phyloP scores from a whole-genome alignment of 495 filamentous ascomycete species.

The Evernia prunastri region DNA sequence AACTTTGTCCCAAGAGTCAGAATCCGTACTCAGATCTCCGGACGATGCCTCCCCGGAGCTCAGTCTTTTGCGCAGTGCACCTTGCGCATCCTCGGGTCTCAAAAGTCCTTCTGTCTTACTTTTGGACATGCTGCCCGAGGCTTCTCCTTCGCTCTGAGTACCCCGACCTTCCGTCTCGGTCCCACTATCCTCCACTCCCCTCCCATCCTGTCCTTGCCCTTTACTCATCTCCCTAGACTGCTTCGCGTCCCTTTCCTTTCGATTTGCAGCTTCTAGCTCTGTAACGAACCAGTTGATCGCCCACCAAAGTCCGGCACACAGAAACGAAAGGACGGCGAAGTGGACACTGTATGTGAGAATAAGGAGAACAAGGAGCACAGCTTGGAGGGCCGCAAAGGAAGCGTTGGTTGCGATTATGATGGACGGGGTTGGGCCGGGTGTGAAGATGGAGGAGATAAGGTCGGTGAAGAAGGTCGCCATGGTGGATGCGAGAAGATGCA shows the following conservation, averaged over 20 bases:
- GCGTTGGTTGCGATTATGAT: constrained; percentile 86
- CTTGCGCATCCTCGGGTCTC: constrained; percentile 27
- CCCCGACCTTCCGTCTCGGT: constrained; percentile 43
- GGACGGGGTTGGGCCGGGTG: constrained; percentile 77
- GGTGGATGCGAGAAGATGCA: constrained; percentile 16
- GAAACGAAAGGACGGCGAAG: constrained; percentile 70
- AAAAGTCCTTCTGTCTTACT: constrained; percentile 12
- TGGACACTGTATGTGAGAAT: constrained; percentile 80
- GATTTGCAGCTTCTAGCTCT: constrained; percentile 64
- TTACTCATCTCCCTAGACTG: constrained; percentile 40
- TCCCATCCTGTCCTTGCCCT: constrained; percentile 29
- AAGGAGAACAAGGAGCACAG: constrained; percentile 68
- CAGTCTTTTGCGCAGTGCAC: constrained; percentile 37
- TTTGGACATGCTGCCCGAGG: constrained; percentile 4
- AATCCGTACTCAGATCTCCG: constrained; percentile 49
- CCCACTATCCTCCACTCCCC: constrained; percentile 37
- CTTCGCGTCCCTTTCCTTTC: constrained; percentile 56
- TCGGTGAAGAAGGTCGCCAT: constrained; percentile 80
- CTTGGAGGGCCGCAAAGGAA: constrained; percentile 77
- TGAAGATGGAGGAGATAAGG: constrained; percentile 89
- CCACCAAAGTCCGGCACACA: constrained; percentile 80
- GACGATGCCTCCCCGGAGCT: constrained; percentile 41
- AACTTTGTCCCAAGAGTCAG: constrained; percentile 46
- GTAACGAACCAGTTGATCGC: constrained; percentile 93
- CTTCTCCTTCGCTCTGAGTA: constrained; percentile 24